Evolutionary conservation across 805 yeast genomes (phyloP), one percentile per base, ranked within the genome.

Genomic region (Saccharomycopsis malanga): DNA sequence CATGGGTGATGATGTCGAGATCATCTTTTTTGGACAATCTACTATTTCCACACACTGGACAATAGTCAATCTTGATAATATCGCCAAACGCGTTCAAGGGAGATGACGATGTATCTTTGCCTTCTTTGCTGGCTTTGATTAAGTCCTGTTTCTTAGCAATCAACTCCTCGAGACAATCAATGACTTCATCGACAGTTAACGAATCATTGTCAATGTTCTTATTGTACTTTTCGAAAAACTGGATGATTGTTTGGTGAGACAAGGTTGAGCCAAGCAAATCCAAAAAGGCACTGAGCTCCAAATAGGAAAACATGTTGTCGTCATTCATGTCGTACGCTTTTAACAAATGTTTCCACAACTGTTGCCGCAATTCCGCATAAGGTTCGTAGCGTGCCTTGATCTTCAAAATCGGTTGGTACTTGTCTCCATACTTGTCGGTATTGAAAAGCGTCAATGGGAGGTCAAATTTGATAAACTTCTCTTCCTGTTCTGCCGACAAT

Each of bases 21-120:
- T 81, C 81, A 47, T 73, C 72, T 46, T 71, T 69, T 44, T 72
- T 71, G 3, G 70, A 63, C 23, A 79, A 68, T 37, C 83, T 66
- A 17, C 82, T 77, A 54, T 74, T 74, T 44, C 73, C 71, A 64
- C 98, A 93, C 9, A 83, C 70, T 0, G 98, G 98, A 59, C 98
- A 93, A 46, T 72, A 73, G 50, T 79, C 77, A 29, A 85, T 70
- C 42, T 72, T 76, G 57, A 86, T 74, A 4, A 81, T 67, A 18
- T 48, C 46, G 12, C 46, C 52, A 32, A 5, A 6, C 17, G 6
- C 17, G 9, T 32, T 18, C 9, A 18, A 9, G 6, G 36, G 18
- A 6, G 36, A 32, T 32, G 36, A 32, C 7, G 30, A 14, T 32
- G 24, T 18, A 14, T 18, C 6, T 24, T 14, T 34, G 39, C 29